Percentiles rank a stretch among this genome's conserved stretches.
Evolutionary conservation across 78 protist species (phyloP).

Genomic region (Emiliania huxleyi): DNA sequence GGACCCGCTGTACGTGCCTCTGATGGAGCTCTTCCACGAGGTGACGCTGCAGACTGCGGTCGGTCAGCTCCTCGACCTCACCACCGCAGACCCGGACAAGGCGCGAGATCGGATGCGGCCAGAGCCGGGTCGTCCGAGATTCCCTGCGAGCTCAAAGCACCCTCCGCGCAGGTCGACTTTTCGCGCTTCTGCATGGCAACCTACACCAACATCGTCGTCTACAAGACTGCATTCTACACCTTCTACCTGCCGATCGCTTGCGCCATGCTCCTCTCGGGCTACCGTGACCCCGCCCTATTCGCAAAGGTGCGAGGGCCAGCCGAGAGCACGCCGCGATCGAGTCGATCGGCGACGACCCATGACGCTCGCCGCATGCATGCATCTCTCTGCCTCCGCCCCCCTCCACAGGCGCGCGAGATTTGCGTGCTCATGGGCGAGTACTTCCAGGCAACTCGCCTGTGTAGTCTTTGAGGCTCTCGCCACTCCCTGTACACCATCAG

Average conservation of each 20-base stretch:
- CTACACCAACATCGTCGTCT: slow-evolving; percentile 76
- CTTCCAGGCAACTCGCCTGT: no score
- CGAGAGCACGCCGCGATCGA: no score
- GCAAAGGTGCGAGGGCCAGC: neutral
- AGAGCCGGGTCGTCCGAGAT: no score
- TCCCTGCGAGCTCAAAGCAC: no score
- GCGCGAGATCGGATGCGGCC: no score
- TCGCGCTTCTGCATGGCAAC: slow-evolving; percentile 58
- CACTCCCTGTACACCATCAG: no score
- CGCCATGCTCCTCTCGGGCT: slow-evolving; percentile 82
- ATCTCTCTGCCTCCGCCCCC: no score
- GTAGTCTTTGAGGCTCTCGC: no score
- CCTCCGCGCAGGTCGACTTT: no score
- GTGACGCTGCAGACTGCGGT: slow-evolving; percentile 83
- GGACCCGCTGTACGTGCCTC: slow-evolving; percentile 63
- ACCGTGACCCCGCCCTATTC: neutral
- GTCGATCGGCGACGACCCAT: no score
- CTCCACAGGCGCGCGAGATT: slow-evolving; percentile 67
- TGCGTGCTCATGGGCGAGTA: slow-evolving; percentile 85
- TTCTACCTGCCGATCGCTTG: slow-evolving; percentile 92
- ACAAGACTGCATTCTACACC: slow-evolving; percentile 97
- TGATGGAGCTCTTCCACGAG: slow-evolving; percentile 82
- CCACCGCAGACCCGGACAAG: slow-evolving; percentile 63
- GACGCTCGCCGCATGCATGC: no score
- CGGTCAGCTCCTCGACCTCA: slow-evolving; percentile 93